Percentiles rank a stretch among this genome's conserved stretches.
Evolutionary conservation across 83 land plant species (phyloP).

Genomic region (Picea abies): DNA sequence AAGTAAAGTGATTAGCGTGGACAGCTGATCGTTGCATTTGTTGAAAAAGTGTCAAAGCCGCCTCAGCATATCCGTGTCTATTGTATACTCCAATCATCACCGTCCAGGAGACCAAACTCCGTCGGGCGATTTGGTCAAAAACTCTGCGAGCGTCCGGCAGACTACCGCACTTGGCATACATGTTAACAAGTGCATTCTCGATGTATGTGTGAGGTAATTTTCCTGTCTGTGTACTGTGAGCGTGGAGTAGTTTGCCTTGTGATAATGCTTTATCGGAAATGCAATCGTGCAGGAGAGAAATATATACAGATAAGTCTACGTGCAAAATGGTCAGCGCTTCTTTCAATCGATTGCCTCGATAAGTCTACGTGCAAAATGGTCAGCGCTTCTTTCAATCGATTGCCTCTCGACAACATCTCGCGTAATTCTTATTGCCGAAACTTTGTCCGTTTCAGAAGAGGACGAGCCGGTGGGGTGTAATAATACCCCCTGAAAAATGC

Average conservation of each 20-base stretch:
- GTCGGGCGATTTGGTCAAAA: constrained; percentile 14
- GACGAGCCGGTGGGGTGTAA: too few relatives aligned
- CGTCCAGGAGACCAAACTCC: constrained; percentile 22
- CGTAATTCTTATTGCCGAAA: too few relatives aligned
- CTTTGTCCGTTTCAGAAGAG: too few relatives aligned
- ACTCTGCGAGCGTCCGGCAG: constrained; percentile 22
- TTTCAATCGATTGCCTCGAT: too few relatives aligned
- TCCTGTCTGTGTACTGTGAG: not conserved
- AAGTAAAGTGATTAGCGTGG: constrained; percentile 24
- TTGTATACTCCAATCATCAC: constrained; percentile 23
- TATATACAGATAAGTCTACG: not conserved
- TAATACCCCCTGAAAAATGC: too few relatives aligned
- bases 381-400: too few relatives aligned
- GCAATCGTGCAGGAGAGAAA: not conserved
- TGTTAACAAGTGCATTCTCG: constrained; percentile 8
- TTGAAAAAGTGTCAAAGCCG: constrained; percentile 10
- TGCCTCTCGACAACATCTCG: too few relatives aligned
- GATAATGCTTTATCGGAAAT: not conserved
- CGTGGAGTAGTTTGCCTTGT: not conserved
- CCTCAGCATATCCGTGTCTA: constrained; percentile 15
- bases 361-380: not conserved
- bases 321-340: not conserved
- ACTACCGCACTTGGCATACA: constrained; percentile 27
- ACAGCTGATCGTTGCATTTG: constrained; percentile 15
- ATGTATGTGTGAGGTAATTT: not conserved